Evolutionary conservation across 1,284 basidiomycete genomes (phyloP), one percentile per base, ranked within the genome.

Genomic region (Agaricales sp.): DNA sequence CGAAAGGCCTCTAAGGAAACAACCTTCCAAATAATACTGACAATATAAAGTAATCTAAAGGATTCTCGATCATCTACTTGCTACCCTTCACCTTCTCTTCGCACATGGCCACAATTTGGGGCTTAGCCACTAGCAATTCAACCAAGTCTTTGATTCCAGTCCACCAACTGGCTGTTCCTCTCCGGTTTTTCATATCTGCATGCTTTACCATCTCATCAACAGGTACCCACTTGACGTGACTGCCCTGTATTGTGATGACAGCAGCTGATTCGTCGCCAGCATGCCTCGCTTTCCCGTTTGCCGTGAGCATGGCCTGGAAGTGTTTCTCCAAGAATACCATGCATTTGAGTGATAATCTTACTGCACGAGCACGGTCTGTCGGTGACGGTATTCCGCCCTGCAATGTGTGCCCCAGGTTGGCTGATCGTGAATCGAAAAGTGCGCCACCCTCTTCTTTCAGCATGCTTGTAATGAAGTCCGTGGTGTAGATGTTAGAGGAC

Each of bases 301-400:
- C 73, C 45, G 64, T 63, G 41, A 64, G 59, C 26, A 85, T 63
- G 22, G 63, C 55, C 46, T 69, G 70, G 57, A 88, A 86, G 56
- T 96, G 82, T 50, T 78, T 64, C 67, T 98, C 95, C 55, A 99
- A 75, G 77, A 97, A 98, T 47, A 82, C 71, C 87, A 98, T 94
- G 71, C 91, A 95, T 58, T 89, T 87, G 53, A 96, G 73, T 4
- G 94, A 85, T 38, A 98, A 76, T 43, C 94, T 85, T 1, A 90
- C 87, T 1, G 92, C 95, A 16, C 92, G 86, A 0, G 88, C 83
- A 51, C 95, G 88, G 69, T 99, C 96, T 55, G 91, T 75, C 0
- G 95, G 95, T 0, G 93, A 95, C 2, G 95, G 95, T 2, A 91
- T 84, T 3, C 92, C 92, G 16, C 95, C 95, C 63, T 99, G 95